A percentile compares a stretch with the other conserved stretches of the same genome.
Conservation (phyloP, 345 rosid species). For the Melaleuca alternifolia region DNA sequence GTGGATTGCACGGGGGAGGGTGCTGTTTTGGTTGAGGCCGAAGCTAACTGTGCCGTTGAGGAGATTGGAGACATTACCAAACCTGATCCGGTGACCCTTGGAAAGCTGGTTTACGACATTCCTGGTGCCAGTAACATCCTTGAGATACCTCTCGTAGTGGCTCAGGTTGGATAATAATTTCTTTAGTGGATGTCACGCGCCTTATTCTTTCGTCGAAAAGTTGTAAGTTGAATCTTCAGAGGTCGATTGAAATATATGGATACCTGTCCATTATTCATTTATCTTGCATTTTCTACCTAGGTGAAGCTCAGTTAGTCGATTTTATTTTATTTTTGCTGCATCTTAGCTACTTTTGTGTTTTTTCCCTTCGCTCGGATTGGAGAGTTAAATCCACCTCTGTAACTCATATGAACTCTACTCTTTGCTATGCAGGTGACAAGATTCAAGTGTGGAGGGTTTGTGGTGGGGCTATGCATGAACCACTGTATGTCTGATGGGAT, state of each 20-base stretch:
- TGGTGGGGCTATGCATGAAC: conserved; percentile 65
- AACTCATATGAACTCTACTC: background rate
- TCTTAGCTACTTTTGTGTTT: background rate
- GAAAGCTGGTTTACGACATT: conserved; percentile 63
- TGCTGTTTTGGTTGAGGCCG: conserved; percentile 80
- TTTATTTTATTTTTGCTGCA: background rate
- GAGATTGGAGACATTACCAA: conserved; percentile 46
- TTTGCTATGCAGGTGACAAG: conserved; percentile 49
- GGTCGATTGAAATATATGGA: background rate
- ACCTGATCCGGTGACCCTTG: conserved; percentile 60
- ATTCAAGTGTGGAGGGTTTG: conserved; percentile 77
- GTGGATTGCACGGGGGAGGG: conserved; percentile 79
- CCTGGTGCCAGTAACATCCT: conserved; percentile 68
- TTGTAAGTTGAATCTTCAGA: background rate
- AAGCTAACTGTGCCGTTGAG: conserved; percentile 42
- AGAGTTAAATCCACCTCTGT: background rate
- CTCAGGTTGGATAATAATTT: conserved; percentile 42
- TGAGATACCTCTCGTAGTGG: conserved; percentile 65
- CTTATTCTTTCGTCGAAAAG: background rate
- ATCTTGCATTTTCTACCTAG: background rate
- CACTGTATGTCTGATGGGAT: conserved; percentile 85
- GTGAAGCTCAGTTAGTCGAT: background rate
- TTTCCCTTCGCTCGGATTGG: background rate
- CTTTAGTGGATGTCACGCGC: background rate
- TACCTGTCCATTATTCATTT: background rate